Percentiles rank a stretch among this genome's conserved stretches.
phyloP scores from a whole-genome alignment of 2,329 filamentous ascomycete species.

The Fusarium sp. region DNA sequence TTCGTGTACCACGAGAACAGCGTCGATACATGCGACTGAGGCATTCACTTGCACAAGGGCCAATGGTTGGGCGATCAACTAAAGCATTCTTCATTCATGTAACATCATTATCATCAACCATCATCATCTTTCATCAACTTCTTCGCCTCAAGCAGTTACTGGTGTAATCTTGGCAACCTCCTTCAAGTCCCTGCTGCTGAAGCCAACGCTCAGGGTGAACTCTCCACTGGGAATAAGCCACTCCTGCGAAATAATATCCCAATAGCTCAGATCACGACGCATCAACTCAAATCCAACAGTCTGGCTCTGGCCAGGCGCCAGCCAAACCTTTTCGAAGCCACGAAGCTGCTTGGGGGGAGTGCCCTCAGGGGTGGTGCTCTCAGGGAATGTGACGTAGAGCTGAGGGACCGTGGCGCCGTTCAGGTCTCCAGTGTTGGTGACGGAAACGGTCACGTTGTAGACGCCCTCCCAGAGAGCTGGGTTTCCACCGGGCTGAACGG shows the following conservation, averaged over 20 bases:
- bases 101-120: conserved; percentile 16
- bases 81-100: background rate
- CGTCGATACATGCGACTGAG: background rate
- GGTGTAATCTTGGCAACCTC: conserved; percentile 35
- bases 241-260: conserved; percentile 55
- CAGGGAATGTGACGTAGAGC: conserved; percentile 62
- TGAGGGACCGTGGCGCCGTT: conserved; percentile 63
- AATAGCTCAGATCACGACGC: conserved; percentile 60
- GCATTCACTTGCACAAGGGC: background rate
- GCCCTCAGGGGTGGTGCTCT: conserved; percentile 48
- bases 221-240: conserved; percentile 49
- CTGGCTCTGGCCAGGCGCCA: conserved; percentile 54
- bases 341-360: conserved; percentile 62
- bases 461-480: conserved; percentile 63
- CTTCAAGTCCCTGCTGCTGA: conserved; percentile 43
- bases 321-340: conserved; percentile 61
- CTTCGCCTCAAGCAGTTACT: conserved; percentile 22
- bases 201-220: conserved; percentile 41
- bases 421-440: conserved; percentile 63
- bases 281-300: conserved; percentile 58
- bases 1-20: background rate
- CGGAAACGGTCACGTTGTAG: conserved; percentile 56
- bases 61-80: background rate
- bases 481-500: conserved; percentile 63
- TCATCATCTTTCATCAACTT: background rate